phyloP scores from a whole-genome alignment of 495 filamentous ascomycete species.

The Penicillium nucicola region DNA sequence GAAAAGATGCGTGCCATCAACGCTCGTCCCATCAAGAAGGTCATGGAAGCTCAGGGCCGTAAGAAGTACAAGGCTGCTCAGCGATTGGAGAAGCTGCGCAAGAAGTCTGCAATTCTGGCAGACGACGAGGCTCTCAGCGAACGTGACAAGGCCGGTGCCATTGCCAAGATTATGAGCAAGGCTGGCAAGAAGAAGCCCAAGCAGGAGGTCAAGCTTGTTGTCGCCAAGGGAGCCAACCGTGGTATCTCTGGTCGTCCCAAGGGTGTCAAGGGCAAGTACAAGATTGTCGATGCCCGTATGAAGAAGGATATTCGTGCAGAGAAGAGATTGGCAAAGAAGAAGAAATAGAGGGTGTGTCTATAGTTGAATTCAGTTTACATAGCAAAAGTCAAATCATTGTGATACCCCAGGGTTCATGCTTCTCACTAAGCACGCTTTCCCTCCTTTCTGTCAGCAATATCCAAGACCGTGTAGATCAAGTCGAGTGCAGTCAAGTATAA shows the following conservation, averaged over 20 bases:
- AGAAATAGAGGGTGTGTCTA: conserved; percentile 22
- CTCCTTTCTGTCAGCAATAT: no score
- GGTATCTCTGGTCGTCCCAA: conserved; percentile 75
- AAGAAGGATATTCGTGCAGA: conserved; percentile 96
- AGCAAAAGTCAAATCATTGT: conserved; percentile 15
- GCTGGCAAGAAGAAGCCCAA: conserved; percentile 84
- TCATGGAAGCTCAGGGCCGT: conserved; percentile 88
- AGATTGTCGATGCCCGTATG: conserved; percentile 95
- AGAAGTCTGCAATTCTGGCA: conserved; percentile 84
- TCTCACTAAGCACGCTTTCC: not conserved
- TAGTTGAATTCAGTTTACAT: conserved; percentile 13
- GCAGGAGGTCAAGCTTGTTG: conserved; percentile 81
- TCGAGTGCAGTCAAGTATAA: no score
- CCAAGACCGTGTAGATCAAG: no score
- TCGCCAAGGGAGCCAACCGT: conserved; percentile 79
- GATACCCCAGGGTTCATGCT: conserved; percentile 12
- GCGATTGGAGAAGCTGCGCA: conserved; percentile 85
- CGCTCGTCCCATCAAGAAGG: conserved; percentile 98
- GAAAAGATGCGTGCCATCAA: conserved; percentile 93
- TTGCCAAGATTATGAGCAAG: conserved; percentile 75
- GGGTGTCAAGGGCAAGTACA: conserved; percentile 95
- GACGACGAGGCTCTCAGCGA: conserved; percentile 91
- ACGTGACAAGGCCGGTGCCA: conserved; percentile 86
- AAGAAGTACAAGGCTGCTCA: conserved; percentile 96
- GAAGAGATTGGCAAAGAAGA: conserved; percentile 77